Evolutionary conservation across 169 alveolate species (phyloP).

Genomic region (Eimeria falciformis): DNA sequence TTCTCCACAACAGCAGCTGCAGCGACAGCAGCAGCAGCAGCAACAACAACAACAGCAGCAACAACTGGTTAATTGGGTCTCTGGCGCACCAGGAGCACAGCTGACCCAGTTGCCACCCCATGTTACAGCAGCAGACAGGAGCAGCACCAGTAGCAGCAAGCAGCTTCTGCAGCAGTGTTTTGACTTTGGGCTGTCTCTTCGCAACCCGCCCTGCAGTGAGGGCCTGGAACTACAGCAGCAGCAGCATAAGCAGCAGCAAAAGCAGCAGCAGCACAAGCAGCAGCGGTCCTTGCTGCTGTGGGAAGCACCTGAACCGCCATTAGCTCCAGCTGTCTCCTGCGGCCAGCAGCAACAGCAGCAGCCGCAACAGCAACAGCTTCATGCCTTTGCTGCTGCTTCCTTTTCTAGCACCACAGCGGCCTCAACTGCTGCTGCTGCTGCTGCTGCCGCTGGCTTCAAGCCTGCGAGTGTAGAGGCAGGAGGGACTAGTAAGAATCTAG

Average conservation of each 20-base stretch:
- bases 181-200: background rate
- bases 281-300: too few relatives aligned
- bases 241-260: background rate
- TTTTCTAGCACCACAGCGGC: background rate
- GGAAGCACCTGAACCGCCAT: too few relatives aligned
- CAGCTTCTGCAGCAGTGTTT: background rate
- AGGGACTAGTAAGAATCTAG: background rate
- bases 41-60: background rate
- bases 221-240: background rate
- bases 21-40: background rate
- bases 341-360: slow-evolving; percentile 6
- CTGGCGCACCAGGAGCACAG: too few relatives aligned
- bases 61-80: background rate
- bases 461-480: background rate
- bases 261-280: background rate
- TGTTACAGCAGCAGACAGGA: background rate
- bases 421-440: background rate
- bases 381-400: background rate
- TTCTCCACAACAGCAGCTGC: background rate
- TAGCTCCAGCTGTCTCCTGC: background rate
- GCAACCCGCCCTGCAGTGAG: too few relatives aligned
- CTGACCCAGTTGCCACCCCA: too few relatives aligned
- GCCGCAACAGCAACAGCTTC: slow-evolving; percentile 1
- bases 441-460: background rate
- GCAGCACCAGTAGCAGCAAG: slow-evolving; percentile 30